These are phyloP conservation scores for Leccinum ochraceum DNA, from an alignment of 768 basidiomycete species.

Conservation along the genomic window DNA sequence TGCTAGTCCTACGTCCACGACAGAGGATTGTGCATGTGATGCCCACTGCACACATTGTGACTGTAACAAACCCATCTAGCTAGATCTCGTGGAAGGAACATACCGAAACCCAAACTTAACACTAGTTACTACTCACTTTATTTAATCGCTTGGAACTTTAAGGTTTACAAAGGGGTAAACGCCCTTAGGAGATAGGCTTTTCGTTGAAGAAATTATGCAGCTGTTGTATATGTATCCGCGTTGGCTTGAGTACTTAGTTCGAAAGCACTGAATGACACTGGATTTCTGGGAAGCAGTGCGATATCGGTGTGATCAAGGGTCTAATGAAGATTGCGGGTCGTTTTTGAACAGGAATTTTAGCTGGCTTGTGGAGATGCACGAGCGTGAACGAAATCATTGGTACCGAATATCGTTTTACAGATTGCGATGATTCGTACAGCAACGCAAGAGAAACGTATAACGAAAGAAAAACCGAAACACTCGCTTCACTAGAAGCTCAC, in stretches of 20 bases:
- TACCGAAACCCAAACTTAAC: neutral
- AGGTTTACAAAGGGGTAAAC: neutral
- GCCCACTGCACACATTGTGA: neutral
- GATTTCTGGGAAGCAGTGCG: neutral
- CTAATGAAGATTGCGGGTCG: neutral
- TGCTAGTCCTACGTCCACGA: neutral
- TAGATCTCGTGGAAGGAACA: neutral
- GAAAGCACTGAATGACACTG: neutral
- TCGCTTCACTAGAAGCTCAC: conserved; percentile 24
- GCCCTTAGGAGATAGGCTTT: neutral
- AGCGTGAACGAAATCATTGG: neutral
- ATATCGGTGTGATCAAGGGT: neutral
- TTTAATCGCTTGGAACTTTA: neutral
- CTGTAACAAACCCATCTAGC: neutral
- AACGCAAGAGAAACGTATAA: neutral
- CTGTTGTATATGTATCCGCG: neutral
- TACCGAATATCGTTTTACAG: neutral
- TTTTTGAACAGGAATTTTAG: neutral
- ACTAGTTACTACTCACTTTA: neutral
- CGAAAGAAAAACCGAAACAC: neutral
- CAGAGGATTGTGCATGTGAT: neutral
- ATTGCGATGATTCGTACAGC: neutral
- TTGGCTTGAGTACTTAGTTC: neutral
- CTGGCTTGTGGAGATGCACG: neutral
- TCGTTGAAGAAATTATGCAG: neutral